Evolutionary conservation across 1,284 basidiomycete genomes (phyloP), one percentile per base, ranked within the genome.

Genomic region (Neolentinus lepideus): DNA sequence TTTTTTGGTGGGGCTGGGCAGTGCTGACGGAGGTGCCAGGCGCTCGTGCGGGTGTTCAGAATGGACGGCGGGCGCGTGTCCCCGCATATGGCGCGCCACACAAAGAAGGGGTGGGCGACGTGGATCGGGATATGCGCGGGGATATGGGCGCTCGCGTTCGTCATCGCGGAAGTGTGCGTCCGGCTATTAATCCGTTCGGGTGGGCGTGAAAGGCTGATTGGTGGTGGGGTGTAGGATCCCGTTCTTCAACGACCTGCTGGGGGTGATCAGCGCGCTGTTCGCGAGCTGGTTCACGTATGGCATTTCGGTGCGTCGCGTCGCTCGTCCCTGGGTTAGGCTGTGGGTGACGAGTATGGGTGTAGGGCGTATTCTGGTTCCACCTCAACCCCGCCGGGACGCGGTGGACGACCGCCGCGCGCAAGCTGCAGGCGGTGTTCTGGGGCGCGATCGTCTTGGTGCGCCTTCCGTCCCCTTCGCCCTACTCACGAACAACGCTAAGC

Each of bases 271-370:
- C 51, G 36, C 68, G 10, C 38, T 69, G 16, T 69, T 69, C 54
- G 66, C 66, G n/a, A 64, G 63, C 62, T 69, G 67, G 67, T 69
- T 67, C 61, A 69, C 66, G 2, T 69, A 68, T 51, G 66, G 66
- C 12, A 67, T 68, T 38, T 67, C 67, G 16, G 65, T 65, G 54
- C 16, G 62, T 61, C 9, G 3, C 21, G 1, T 36, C 24, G 14
- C n/a, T 0, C 14, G 21, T 9, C 11, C 46, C 46, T n/a, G n/a
- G n/a, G n/a, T n/a, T n/a, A n/a, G 11, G 35, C 11, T 38, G 35
- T 11, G n/a, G 35, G 35, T 38, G 35, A 11, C 35, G 35, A n/a
- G 11, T n/a, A n/a, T n/a, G n/a, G n/a, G n/a, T n/a, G n/a, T n/a
- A n/a, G n/a, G 67, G 67, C 21, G 60, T 69, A 24, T 67, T 69